A percentile compares a stretch with the other conserved stretches of the same genome.
phyloP scores from a whole-genome alignment of 768 basidiomycete genomes.

The Russula griseocarnosa region DNA sequence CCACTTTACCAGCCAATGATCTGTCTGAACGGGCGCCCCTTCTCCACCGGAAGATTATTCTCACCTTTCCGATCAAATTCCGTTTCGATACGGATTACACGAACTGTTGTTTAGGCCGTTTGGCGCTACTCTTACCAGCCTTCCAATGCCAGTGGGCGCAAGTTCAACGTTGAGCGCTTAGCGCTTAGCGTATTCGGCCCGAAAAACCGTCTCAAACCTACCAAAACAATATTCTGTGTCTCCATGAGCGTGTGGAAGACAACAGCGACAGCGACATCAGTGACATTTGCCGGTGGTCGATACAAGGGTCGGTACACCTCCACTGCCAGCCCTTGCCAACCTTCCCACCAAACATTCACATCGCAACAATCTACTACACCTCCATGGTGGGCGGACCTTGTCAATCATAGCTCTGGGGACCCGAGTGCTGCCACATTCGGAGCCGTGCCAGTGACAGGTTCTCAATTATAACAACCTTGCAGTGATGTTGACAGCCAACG shows the following conservation, averaged over 20 bases:
- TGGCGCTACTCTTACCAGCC: background rate
- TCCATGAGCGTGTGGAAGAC: too few relatives aligned
- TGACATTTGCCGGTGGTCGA: too few relatives aligned
- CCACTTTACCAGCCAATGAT: too few relatives aligned
- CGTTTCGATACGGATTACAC: background rate
- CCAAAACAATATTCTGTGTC: too few relatives aligned
- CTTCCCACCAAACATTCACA: background rate
- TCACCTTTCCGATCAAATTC: background rate
- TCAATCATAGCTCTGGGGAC: background rate
- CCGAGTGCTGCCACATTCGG: conserved; percentile 1
- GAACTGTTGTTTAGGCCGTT: background rate
- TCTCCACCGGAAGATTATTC: too few relatives aligned
- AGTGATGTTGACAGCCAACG: conserved; percentile 36
- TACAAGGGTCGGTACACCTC: too few relatives aligned
- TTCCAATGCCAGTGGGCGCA: too few relatives aligned
- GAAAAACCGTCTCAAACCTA: too few relatives aligned
- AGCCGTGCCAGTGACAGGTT: conserved; percentile 19
- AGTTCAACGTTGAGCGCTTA: too few relatives aligned
- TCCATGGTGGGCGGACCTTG: background rate
- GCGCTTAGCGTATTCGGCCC: too few relatives aligned
- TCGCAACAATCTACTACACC: background rate
- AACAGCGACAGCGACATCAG: too few relatives aligned
- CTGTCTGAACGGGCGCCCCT: too few relatives aligned
- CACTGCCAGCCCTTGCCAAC: background rate
- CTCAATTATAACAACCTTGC: conserved; percentile 18